Evolutionary conservation across 2,329 filamentous ascomycete genomes (phyloP), one percentile per base, ranked within the genome.

Genomic region (Trichocomaceae sp.): DNA sequence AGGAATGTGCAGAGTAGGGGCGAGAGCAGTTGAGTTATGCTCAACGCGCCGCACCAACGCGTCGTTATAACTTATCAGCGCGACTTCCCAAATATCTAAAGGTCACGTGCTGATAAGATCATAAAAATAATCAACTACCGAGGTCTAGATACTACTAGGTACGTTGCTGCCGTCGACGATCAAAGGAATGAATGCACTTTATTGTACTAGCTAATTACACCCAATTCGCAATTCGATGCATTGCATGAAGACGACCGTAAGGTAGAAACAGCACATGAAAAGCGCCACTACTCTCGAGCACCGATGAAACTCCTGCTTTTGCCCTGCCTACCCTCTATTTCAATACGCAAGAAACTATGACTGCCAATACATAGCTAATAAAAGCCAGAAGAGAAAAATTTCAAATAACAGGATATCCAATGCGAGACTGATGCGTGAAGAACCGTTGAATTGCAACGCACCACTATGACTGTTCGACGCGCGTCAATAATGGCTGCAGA

Each of bases 41-140:
- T 39, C 5, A 37, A 52, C 54, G 54, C 54, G 54, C 22, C 54
- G 41, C 54, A 42, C 23, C 47, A 13, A 35, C 53, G 54, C 54
- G 54, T 52, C 39, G 29, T 50, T 56, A n/a, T n/a, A n/a, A n/a
- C n/a, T n/a, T n/a, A 56, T 52, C 54, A 22, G 44, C 54, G 54
- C 54, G 54, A 33, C n/a, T n/a, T 13, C 17, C 15, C 46, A 29
- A 33, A 39, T 23, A 8, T 6, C 23, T 1, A 2, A n/a, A 2
- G 15, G 17, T 54, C 52, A 54, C 52, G 52, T 50, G 52, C 45
- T 35, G 52, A 54, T 54, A 54, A 54, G 46, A 46, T 4, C 12
- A 13, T 5, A n/a, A n/a, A n/a, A n/a, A n/a, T n/a, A n/a, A n/a
- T n/a, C n/a, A n/a, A n/a, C n/a, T n/a, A n/a, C n/a, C n/a, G n/a